Conservation (phyloP, 345 rosid genomes). For the Durio zibethinus region DNA sequence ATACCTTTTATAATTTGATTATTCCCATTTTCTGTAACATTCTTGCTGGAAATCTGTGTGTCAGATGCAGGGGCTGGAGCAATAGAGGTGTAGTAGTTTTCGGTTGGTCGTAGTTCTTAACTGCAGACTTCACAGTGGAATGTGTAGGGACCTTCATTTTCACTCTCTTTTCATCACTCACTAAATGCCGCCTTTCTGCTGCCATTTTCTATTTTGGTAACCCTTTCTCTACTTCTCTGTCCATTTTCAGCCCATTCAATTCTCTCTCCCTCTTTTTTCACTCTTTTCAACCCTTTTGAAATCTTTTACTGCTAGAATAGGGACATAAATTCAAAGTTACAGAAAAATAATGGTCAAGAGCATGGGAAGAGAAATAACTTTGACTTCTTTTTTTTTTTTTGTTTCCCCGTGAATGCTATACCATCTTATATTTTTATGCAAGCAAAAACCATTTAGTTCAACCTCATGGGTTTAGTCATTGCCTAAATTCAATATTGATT, state of each 20-base stretch:
- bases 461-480: too few species aligned
- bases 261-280: slow-evolving; percentile 23
- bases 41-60: slow-evolving; percentile 39
- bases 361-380: background rate
- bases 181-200: slow-evolving; percentile 58
- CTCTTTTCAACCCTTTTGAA: slow-evolving; percentile 18
- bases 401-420: too few species aligned
- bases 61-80: slow-evolving; percentile 40
- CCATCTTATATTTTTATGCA: too few species aligned
- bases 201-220: slow-evolving; percentile 50
- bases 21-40: slow-evolving; percentile 53
- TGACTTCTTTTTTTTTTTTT: too few species aligned
- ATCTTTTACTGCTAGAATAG: slow-evolving; percentile 3
- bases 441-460: too few species aligned
- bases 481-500: background rate
- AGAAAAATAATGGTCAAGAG: background rate
- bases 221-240: slow-evolving; percentile 24
- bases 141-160: slow-evolving; percentile 28
- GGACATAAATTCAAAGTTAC: slow-evolving; percentile 1
- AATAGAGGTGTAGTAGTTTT: slow-evolving; percentile 33
- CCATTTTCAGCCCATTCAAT: slow-evolving; percentile 48
- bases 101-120: slow-evolving; percentile 61
- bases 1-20: slow-evolving; percentile 52
- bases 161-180: slow-evolving; percentile 41
- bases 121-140: slow-evolving; percentile 44